phyloP scores from a whole-genome alignment of 2,329 filamentous ascomycete genomes.

The Talaromyces amestolkiae region DNA sequence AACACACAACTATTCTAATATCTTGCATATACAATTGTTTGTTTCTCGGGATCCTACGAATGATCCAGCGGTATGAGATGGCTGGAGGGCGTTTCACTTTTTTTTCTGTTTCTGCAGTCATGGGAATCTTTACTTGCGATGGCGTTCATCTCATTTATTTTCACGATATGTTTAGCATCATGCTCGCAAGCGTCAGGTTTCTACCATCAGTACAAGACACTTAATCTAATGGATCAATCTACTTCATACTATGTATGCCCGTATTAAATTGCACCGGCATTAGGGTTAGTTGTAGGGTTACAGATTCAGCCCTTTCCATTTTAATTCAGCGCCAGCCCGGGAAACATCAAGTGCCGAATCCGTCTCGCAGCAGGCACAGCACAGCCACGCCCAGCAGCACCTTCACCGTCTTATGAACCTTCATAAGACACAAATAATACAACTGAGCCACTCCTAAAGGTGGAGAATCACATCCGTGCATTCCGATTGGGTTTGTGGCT shows the following conservation, averaged over 20 bases:
- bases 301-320: neutral
- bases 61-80: neutral
- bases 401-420: neutral
- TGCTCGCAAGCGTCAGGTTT: neutral
- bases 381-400: neutral
- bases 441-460: neutral
- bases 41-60: neutral
- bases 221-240: neutral
- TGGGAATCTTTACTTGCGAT: neutral
- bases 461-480: neutral
- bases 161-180: neutral
- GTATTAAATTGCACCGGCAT: neutral
- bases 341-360: neutral
- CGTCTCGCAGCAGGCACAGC: neutral
- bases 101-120: too few species aligned
- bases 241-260: too few species aligned
- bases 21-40: neutral
- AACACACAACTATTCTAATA: neutral
- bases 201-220: neutral
- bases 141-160: neutral
- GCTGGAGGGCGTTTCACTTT: neutral
- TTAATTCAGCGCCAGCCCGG: neutral
- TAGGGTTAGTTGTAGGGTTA: neutral
- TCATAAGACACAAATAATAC: neutral
- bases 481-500: neutral